A percentile compares a stretch with the other conserved stretches of the same genome.
Conservation (phyloP, 2,329 filamentous ascomycete genomes). For the Phialophora chinensis region DNA sequence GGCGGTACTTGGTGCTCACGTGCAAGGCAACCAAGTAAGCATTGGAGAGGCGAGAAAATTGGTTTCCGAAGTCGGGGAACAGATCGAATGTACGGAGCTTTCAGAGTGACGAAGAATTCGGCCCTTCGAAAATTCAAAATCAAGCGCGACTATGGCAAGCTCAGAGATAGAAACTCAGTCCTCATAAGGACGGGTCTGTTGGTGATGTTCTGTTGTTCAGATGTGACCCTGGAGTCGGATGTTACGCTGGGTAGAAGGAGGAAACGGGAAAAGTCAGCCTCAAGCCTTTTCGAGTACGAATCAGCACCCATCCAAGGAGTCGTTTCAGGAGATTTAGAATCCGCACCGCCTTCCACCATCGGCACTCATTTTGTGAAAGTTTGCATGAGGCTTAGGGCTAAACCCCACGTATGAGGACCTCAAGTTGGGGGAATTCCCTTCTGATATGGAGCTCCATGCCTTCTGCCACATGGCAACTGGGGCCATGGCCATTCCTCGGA, state of each 20-base stretch:
- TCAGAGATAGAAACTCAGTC: slow-evolving; percentile 1
- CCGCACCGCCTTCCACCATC: neutral
- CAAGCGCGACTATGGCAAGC: neutral
- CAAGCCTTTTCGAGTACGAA: slow-evolving; percentile 23
- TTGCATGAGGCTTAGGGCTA: slow-evolving; percentile 17
- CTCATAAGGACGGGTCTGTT: slow-evolving; percentile 15
- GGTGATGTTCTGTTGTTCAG: slow-evolving; percentile 29
- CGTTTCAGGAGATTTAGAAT: slow-evolving; percentile 10
- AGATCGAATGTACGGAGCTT: neutral
- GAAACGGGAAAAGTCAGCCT: slow-evolving; percentile 23
- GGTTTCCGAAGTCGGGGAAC: neutral
- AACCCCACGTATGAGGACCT: slow-evolving; percentile 5
- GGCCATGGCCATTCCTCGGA: neutral
- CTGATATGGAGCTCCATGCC: neutral
- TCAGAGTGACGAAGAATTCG: neutral
- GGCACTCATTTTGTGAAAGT: neutral
- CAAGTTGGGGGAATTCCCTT: neutral
- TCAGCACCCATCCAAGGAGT: slow-evolving; percentile 10
- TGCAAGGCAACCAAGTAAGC: slow-evolving; percentile 32
- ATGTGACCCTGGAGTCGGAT: slow-evolving; percentile 36
- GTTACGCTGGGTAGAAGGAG: slow-evolving; percentile 32
- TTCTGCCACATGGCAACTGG: slow-evolving; percentile 4
- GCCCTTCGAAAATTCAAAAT: neutral
- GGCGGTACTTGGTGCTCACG: slow-evolving; percentile 23
- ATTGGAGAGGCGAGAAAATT: slow-evolving; percentile 20